Evolutionary conservation across 1,139 yeast genomes (phyloP).

Genomic region (Debaryomyces coudertii): DNA sequence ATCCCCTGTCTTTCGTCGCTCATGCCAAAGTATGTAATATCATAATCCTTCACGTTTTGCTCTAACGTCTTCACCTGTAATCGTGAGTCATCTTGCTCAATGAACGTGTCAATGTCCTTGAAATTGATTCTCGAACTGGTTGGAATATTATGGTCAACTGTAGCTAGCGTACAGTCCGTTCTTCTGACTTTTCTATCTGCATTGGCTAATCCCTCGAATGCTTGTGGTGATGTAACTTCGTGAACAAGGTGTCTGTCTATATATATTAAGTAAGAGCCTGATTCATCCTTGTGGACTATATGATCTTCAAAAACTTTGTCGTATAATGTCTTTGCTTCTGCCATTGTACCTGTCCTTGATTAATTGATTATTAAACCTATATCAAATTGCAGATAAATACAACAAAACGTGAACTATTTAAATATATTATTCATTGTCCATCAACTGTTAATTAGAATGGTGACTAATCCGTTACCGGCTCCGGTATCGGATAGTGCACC

Average conservation of each 20-base stretch:
- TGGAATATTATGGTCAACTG: constrained; percentile 98
- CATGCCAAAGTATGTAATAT: constrained; percentile 92
- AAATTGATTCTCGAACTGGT: constrained; percentile 80
- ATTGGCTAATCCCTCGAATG: constrained; percentile 88
- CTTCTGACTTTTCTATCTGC: constrained; percentile 91
- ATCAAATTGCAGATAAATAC: background rate
- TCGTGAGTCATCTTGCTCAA: constrained; percentile 87
- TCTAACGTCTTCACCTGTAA: constrained; percentile 91
- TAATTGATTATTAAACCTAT: background rate
- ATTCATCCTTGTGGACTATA: constrained; percentile 83
- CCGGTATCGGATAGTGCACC: background rate
- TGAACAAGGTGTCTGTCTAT: constrained; percentile 97
- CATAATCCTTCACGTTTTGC: constrained; percentile 87
- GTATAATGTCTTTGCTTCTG: constrained; percentile 63
- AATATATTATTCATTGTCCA: constrained; percentile 7
- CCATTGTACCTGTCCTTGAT: constrained; percentile 5
- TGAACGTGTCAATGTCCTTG: constrained; percentile 77
- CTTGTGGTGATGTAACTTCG: constrained; percentile 98
- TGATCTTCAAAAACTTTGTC: constrained; percentile 97
- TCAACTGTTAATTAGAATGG: constrained; percentile 4
- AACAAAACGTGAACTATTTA: constrained; percentile 2
- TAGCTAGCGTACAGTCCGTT: constrained; percentile 92
- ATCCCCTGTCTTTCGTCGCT: constrained; percentile 93
- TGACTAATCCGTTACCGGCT: constrained; percentile 11
- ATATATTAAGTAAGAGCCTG: constrained; percentile 82